Base-by-base conservation (phyloP, 2,329 filamentous ascomycete species). In the Paecilomyces sp. region DNA sequence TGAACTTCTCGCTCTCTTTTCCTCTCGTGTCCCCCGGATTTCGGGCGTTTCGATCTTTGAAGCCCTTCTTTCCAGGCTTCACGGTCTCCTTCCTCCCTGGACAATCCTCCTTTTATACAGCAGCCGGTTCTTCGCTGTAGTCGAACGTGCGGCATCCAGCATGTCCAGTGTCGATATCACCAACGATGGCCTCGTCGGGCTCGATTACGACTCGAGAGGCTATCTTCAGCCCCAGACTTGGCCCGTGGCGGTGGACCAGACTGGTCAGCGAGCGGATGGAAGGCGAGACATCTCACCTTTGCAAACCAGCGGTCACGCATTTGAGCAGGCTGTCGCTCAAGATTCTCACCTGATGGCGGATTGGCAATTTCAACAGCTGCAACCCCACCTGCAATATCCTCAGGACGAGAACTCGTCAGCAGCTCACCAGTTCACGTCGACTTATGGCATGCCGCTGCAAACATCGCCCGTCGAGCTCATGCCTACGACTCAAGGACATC, bases 401-500 rank as follows among this genome's bases (percentile, higher is more conserved):
- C 64, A 74, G 52, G 85, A 84, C 67, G 84, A 87, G 63, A 77
- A 81, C 47, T 77, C 82, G 4, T 74, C 87, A 63, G 79, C 85
- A 66, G 80, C 71, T 57, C 69, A 74, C 69, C 84, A 82, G 69
- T 79, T 82, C 61, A 81, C 78, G 34, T 79, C 87, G 60, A 85
- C 85, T 63, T 88, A 88, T 69, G 73, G 69, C 53, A 73, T 79
- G 62, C 67, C 75, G 36, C 66, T 80, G 61, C 76, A 78, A 54
- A 70, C 75, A 18, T 75, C 77, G 3, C 74, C 80, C 83, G 62
- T 86, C 81, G 58, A 80, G 80, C 71, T 70, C 80, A 76, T 83
- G 64, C 74, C 86, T 7, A 84, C 85, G 7, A 75, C 78, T 7
- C 88, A 90, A 68, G 82, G 84, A 34, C 80, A 85, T 47, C 79